Evolutionary conservation across 495 filamentous ascomycete species (phyloP).

Genomic region (Cladorrhinum samala): DNA sequence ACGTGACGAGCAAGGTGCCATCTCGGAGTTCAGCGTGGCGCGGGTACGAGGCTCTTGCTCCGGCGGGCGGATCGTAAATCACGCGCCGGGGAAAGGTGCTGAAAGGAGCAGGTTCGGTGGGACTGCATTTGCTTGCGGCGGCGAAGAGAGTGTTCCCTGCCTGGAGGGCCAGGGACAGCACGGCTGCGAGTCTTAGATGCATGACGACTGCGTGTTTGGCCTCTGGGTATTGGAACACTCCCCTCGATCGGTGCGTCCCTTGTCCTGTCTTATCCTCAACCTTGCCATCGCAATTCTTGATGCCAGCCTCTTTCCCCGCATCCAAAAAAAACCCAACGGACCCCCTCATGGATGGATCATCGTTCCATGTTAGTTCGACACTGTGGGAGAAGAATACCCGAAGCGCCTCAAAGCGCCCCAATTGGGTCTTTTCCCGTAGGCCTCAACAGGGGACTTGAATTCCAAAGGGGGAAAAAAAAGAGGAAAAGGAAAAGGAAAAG

Average conservation of each 20-base stretch:
- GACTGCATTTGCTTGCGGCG: not conserved
- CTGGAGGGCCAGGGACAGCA: not conserved
- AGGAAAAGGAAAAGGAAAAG: not conserved
- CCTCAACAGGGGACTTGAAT: too few species aligned
- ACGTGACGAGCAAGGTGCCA: constrained; percentile 55
- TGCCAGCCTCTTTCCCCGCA: too few species aligned
- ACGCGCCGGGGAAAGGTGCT: not conserved
- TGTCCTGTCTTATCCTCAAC: too few species aligned
- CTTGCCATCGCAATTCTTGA: too few species aligned
- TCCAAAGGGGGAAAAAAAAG: too few species aligned
- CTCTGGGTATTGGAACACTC: not conserved
- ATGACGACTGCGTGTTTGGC: too few species aligned
- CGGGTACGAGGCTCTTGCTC: not conserved
- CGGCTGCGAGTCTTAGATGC: not conserved
- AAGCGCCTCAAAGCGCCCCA: not conserved
- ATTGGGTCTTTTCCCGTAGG: not conserved
- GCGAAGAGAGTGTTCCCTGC: not conserved
- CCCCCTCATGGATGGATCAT: too few species aligned
- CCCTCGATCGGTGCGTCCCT: too few species aligned
- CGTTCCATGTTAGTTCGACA: too few species aligned
- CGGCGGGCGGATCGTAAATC: constrained; percentile 1
- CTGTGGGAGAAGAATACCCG: not conserved
- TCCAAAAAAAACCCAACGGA: too few species aligned
- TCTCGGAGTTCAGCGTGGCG: constrained; percentile 37
- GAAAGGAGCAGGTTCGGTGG: not conserved